Base-by-base conservation (phyloP, 2,329 filamentous ascomycete genomes). In the Rasamsonia emersonii region DNA sequence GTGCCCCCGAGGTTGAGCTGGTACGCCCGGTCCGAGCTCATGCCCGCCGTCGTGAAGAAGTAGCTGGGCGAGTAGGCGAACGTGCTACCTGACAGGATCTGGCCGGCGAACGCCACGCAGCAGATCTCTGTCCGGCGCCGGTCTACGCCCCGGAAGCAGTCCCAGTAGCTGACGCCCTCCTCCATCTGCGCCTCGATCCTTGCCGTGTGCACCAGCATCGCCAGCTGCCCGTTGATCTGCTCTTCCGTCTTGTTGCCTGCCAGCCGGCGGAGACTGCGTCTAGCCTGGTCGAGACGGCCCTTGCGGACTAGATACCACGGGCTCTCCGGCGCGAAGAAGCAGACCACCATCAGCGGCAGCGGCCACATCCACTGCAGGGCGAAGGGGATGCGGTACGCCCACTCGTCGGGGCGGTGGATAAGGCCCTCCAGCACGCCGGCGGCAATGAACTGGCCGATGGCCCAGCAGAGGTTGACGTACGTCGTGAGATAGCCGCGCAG, bases 181-280 rank as follows among this genome's bases (percentile, higher is more conserved):
- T 36, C 24, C 9, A 32, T 18, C 7, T 24, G 18, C 3, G 33
- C 72, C 54, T 93, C 86, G 10, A 93, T 65, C 0, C 81, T 80
- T 0, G 82, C 86, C 0, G 86, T 94, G 51, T 91, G 84, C 1
- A 86, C 76, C 81, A 94, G 93, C 84, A 93, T 91, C 46, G 83
- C 79, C 28, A 93, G 68, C 0, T 84, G 91, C 60, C 91, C 83
- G 39, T 93, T 5, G 61, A 68, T 44, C 68, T 67, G 4, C 64
- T 66, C 3, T 65, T 67, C 23, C 67, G 46, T 41, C 21, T 39
- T 43, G 13, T 26, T 28, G n/a, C 39, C 39, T 16, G 23, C 33
- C 4, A 41, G 37, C 9, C 39, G 37, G 5, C 33, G 33, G 9
- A 41, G 18, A 7, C 33, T 34, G 6, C 30, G 33, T 11, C 28